Evolutionary conservation across 257 asterid genomes (phyloP).

Genomic region (Plectranthus barbatus): DNA sequence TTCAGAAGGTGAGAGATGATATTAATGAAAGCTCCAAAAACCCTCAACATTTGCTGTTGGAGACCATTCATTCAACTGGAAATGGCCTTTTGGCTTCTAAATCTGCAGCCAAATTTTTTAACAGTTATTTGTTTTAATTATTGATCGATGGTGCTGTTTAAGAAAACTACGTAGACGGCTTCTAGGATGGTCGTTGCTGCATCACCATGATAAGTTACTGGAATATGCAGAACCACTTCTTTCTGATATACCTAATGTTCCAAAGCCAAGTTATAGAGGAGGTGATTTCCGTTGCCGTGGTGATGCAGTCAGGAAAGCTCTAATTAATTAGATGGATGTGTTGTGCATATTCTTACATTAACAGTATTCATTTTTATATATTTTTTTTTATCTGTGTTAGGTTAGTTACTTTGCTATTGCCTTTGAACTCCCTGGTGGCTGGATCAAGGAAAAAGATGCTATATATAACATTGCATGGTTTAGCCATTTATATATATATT

Average conservation of each 20-base stretch:
- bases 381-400: conserved; percentile 21
- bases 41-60: conserved; percentile 71
- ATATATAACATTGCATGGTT: conserved; percentile 60
- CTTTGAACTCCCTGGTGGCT: conserved; percentile 87
- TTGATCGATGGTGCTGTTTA: conserved; percentile 16
- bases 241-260: conserved; percentile 57
- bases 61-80: conserved; percentile 76
- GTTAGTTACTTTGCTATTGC: conserved; percentile 84
- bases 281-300: conserved; percentile 79
- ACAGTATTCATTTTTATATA: too few relatives aligned
- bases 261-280: conserved; percentile 62
- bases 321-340: neutral
- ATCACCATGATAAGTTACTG: conserved; percentile 68
- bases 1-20: conserved; percentile 53
- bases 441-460: conserved; percentile 61
- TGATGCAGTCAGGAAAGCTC: conserved; percentile 30
- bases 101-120: conserved; percentile 34
- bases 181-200: conserved; percentile 84
- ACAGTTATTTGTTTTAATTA: conserved; percentile 25
- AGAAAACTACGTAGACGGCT: conserved; percentile 78
- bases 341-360: neutral
- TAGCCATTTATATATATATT: neutral
- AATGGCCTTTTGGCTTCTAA: conserved; percentile 68
- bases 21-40: conserved; percentile 58
- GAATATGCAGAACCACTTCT: conserved; percentile 77